phyloP scores from a whole-genome alignment of 345 rosid species.

The Cardamine resedifolia region DNA sequence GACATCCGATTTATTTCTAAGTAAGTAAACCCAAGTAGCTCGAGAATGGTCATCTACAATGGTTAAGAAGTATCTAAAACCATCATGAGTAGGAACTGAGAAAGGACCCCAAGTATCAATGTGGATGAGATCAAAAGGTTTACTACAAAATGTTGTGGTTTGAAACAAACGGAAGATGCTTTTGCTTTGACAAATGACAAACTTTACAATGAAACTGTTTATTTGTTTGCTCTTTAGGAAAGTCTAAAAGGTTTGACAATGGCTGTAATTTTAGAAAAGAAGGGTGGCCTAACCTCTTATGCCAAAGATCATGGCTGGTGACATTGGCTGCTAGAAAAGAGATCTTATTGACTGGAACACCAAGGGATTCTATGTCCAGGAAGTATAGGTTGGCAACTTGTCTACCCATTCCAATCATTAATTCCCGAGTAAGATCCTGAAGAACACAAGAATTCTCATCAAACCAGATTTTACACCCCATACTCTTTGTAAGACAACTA shows the following conservation, averaged over 20 bases:
- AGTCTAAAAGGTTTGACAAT: rapidly evolving
- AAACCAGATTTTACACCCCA: not conserved
- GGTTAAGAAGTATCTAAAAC: too few species aligned
- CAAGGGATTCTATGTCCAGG: not conserved
- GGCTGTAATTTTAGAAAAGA: too few species aligned
- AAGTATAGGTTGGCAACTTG: not conserved
- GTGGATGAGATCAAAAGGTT: not conserved
- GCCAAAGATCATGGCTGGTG: not conserved
- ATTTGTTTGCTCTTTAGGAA: not conserved
- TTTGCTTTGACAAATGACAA: too few species aligned
- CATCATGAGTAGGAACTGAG: too few species aligned
- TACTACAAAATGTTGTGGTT: not conserved
- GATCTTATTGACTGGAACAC: too few species aligned
- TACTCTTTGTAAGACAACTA: not conserved
- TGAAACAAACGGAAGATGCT: too few species aligned
- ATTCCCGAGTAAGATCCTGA: not conserved
- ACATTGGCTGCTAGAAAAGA: rapidly evolving
- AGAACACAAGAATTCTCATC: not conserved
- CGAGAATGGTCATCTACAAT: too few species aligned
- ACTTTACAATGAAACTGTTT: too few species aligned
- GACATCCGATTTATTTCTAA: too few species aligned
- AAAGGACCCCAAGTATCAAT: too few species aligned
- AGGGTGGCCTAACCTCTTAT: not conserved
- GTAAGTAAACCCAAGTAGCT: too few species aligned
- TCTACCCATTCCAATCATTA: conserved; percentile 8